Evolutionary conservation across 305 asterid genomes (phyloP), one percentile per base, ranked within the genome.

Genomic region (Fraxinus velutina): DNA sequence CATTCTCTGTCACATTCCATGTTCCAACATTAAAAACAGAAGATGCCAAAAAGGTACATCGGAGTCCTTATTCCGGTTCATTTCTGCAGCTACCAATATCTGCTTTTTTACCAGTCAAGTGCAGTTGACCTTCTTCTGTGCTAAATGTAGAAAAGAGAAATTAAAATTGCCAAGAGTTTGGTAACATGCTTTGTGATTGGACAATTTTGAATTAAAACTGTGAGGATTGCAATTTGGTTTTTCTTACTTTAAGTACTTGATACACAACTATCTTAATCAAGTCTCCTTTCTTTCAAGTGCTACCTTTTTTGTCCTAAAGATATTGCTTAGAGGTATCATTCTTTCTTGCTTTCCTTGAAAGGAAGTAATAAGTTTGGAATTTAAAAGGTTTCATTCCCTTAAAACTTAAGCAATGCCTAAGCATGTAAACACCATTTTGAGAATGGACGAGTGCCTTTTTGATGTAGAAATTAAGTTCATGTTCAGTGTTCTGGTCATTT

Each of bases 1-100:
- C 94, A 80, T 96, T 96, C 88, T 88, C 98, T 1, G 92, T 96
- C 84, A 90, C 98, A 57, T 93, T 88, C 88, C 84, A 93, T 75
- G 96, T 96, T 85, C 98, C 99, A 33, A 94, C 97, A 19, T 89
- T 96, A 47, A 90, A 87, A 85, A 86, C 92, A 30, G 98, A 90
- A 86, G 99, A 94, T 84, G 93, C 97, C 82, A 88, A 89, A 83
- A 89, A 89, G 99, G 99, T 96, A 88, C 83, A 79, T 80, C 75
- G 10, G 76, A 32, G 70, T 47, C 76, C 76, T 72, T 27, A 12
- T 66, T 27, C 19, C 71, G 5, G 10, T 66, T 66, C 34, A 29
- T 66, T 66, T 27, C 17, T 12, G 73, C 73, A 10, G 73, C 73
- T 27, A 29, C 34, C 17, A 66, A 4, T 66, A 24, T 64, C 5